Evolutionary conservation across 345 rosid genomes (phyloP), one percentile per base, ranked within the genome.

Genomic region (Rhodamnia rubescens): DNA sequence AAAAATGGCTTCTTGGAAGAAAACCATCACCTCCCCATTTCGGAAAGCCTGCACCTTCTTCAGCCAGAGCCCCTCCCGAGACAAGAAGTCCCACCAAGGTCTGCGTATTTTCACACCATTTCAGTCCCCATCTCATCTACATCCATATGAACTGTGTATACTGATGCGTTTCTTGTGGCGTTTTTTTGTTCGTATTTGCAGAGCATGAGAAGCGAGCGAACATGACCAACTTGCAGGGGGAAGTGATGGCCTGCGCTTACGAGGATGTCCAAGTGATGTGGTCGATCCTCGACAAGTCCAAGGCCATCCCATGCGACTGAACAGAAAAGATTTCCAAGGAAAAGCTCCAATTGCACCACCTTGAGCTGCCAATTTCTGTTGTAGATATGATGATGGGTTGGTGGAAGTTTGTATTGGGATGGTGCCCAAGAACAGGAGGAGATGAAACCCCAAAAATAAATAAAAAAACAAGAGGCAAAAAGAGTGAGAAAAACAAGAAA

Each of bases 221-320:
- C 93, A 93, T 59, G 85, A 93, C 86, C 94, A 94, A 94, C 88
- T 91, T 96, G 5, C 95, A 96, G 13, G 99, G 96, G 24, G 96
- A 96, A 84, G 99, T 95, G 81, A 95, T 94, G 99, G 97, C 98
- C 80, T 96, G 98, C 86, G 95, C 93, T 18, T 96, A 96, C 74
- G 95, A 96, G 84, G 99, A 96, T 83, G 98, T 95, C 84, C 98
- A 93, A 40, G 96, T 96, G 83, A 96, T 96, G 99, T 96, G 98
- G 98, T 96, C 99, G 53, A 96, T 96, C 89, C 95, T 96, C 5
- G 99, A 96, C 89, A 95, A 96, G 91, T 92, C 99, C 90, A 95
- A 91, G 87, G 88, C 97, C 85, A 80, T 88, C 52, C 32, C 88
- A 64, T 92, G 90, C 92, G 87, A 87, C 87, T 87, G 80, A 69